Conservation (phyloP, 805 yeast species). For the Aciculoconidium aculeatum region DNA sequence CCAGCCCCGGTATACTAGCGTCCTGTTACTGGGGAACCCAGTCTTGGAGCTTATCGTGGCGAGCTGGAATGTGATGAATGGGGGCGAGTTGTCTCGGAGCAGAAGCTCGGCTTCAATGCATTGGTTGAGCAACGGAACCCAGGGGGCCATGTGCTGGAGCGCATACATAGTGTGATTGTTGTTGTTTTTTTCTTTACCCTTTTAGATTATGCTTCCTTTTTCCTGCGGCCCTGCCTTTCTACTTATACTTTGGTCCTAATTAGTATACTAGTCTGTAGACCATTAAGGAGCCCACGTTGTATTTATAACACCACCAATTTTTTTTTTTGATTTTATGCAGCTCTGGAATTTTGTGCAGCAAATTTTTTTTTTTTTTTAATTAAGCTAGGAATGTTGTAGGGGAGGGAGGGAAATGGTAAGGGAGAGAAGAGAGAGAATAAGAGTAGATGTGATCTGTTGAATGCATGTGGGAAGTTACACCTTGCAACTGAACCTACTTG, state of each 20-base stretch:
- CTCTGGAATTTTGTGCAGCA: no score
- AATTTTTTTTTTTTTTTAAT: no score
- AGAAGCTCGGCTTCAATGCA: constrained; percentile 43
- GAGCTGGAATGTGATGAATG: constrained; percentile 59
- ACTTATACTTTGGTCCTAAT: constrained; percentile 3
- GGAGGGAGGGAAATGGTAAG: no score
- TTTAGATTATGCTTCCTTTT: background rate
- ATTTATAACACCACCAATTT: no score
- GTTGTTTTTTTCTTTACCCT: background rate
- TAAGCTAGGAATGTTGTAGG: no score
- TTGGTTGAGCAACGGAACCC: constrained; percentile 64
- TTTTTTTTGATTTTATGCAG: no score
- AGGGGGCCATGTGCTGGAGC: constrained; percentile 50
- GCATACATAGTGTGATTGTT: constrained; percentile 18
- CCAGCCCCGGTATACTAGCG: constrained; percentile 70
- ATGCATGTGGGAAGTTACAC: no score
- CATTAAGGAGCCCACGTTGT: constrained; percentile 6
- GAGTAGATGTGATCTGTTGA: no score
- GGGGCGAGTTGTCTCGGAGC: constrained; percentile 23
- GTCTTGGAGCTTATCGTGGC: constrained; percentile 51
- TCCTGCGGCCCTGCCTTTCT: background rate
- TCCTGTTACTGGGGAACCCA: constrained; percentile 59
- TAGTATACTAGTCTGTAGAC: constrained; percentile 4
- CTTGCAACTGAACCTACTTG: no score
- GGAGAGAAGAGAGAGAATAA: no score